Evolutionary conservation across 768 basidiomycete species (phyloP).

Genomic region (Tylopilus plumbeoviolaceoides): DNA sequence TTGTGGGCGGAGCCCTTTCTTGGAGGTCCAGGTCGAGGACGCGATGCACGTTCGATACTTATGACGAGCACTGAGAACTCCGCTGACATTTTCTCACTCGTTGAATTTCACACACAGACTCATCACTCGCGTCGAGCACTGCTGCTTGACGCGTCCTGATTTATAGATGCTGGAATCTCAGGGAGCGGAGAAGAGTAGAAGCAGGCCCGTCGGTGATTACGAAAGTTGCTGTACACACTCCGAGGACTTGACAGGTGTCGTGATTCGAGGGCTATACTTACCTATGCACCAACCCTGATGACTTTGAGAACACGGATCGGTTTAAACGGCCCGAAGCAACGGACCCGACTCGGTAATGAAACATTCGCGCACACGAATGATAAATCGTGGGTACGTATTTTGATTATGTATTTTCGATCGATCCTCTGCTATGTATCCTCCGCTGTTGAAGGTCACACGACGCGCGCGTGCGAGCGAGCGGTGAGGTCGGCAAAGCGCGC

Average conservation of each 20-base stretch:
- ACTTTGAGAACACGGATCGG: constrained; percentile 1
- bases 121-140: not conserved
- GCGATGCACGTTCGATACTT: not conserved
- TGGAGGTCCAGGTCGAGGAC: not conserved
- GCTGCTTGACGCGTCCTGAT: not conserved
- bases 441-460: not conserved
- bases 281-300: not conserved
- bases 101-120: not conserved
- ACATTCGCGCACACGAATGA: not conserved
- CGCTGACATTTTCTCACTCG: not conserved
- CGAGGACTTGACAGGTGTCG: not conserved
- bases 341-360: not conserved
- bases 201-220: not conserved
- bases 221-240: not conserved
- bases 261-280: not conserved
- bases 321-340: not conserved
- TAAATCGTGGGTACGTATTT: not conserved
- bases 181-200: not conserved
- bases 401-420: not conserved
- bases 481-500: not conserved
- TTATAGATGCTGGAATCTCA: not conserved
- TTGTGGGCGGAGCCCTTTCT: not conserved
- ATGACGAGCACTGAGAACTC: not conserved
- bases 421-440: too few relatives aligned
- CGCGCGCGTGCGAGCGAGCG: not conserved